These are phyloP conservation scores for Quercus berberidifolia DNA, from an alignment of 306 rosid genomes.

Conservation along the genomic window DNA sequence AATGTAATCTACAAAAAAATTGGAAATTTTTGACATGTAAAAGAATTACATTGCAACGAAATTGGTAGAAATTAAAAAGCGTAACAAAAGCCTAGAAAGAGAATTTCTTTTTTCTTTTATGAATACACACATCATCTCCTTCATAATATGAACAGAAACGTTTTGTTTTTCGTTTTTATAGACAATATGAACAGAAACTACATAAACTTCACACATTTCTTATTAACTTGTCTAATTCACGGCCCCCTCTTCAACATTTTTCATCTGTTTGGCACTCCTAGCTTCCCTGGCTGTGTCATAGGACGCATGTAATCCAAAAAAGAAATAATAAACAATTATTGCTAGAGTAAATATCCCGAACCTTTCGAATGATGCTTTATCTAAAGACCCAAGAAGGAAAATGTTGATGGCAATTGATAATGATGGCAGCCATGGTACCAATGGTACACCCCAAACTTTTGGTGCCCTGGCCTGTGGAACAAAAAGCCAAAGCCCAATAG, in stretches of 20 bases:
- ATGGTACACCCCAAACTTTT: slow-evolving; percentile 68
- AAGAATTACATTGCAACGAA: too few relatives aligned
- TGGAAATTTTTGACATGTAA: too few relatives aligned
- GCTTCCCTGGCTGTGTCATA: slow-evolving; percentile 44
- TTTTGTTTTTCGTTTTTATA: too few relatives aligned
- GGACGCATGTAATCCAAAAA: slow-evolving; percentile 48
- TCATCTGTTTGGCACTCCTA: background rate
- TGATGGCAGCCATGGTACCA: slow-evolving; percentile 80
- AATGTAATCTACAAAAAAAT: too few relatives aligned
- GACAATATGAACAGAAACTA: too few relatives aligned
- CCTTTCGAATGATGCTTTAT: slow-evolving; percentile 42
- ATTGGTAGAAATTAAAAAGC: too few relatives aligned
- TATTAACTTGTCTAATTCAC: too few relatives aligned
- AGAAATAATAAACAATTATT: slow-evolving; percentile 35
- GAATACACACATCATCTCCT: background rate
- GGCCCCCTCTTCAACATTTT: slow-evolving; percentile 3
- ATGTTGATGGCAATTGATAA: slow-evolving; percentile 62
- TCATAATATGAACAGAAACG: background rate
- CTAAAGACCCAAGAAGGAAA: slow-evolving; percentile 80
- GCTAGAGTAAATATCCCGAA: slow-evolving; percentile 32
- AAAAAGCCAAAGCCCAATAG: slow-evolving; percentile 29
- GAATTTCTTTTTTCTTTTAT: too few relatives aligned
- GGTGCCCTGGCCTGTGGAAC: slow-evolving; percentile 74
- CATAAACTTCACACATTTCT: too few relatives aligned
- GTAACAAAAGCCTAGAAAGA: too few relatives aligned